Evolutionary conservation across 2,329 filamentous ascomycete genomes (phyloP), one percentile per base, ranked within the genome.

Genomic region (Thermothelomyces thermophilus): DNA sequence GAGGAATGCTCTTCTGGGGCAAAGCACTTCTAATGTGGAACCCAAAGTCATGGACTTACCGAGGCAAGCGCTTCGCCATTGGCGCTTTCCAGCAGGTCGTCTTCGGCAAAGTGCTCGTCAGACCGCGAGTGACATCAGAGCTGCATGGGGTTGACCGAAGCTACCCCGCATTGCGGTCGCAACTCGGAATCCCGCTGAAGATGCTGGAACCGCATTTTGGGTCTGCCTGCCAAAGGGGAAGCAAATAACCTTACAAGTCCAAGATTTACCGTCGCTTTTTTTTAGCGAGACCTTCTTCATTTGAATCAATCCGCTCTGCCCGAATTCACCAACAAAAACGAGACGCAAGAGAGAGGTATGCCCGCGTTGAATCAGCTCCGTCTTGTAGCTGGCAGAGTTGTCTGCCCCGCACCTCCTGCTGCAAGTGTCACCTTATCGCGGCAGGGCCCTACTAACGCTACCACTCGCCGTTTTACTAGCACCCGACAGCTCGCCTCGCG

Each of bases 281-380:
- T n/a, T n/a, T n/a, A n/a, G n/a, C n/a, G n/a, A n/a, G n/a, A n/a
- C n/a, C n/a, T n/a, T n/a, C n/a, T n/a, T n/a, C n/a, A n/a, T n/a
- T n/a, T n/a, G n/a, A 26, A 26, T 26, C 9, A 26, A 26, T 26
- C 24, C n/a, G n/a, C n/a, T n/a, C n/a, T n/a, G n/a, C n/a, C n/a
- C n/a, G n/a, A n/a, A n/a, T n/a, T n/a, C n/a, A n/a, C n/a, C n/a
- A n/a, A n/a, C n/a, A n/a, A n/a, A n/a, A n/a, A n/a, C n/a, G n/a
- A n/a, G n/a, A n/a, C n/a, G n/a, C n/a, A n/a, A n/a, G n/a, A n/a
- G 2, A 44, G 19, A 55, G 50, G 50, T 53, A 59, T 57, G 55
- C 53, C 49, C 41, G 48, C 41, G 26, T 30, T 46, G 14, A 53
- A 43, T 45, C 56, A 55, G 20, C 46, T 57, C 19, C 53, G 55